Evolutionary conservation across 352 stramenopile species (phyloP).

Genomic region (Phytophthora sp.): DNA sequence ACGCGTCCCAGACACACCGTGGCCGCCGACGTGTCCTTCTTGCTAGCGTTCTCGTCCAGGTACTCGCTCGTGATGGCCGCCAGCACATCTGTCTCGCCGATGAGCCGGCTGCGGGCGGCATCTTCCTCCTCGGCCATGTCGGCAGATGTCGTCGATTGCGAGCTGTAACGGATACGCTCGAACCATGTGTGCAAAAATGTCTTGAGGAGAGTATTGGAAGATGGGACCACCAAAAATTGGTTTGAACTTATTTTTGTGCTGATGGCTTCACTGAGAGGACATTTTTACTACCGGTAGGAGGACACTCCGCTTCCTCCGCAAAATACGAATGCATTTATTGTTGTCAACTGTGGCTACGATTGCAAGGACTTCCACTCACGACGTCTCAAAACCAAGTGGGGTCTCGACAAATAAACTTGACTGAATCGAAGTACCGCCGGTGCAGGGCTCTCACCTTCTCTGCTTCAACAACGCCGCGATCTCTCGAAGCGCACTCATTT

Average conservation of each 20-base stretch:
- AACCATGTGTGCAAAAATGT: not conserved
- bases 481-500: slow-evolving; percentile 55
- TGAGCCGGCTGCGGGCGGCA: slow-evolving; percentile 42
- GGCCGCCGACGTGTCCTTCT: slow-evolving; percentile 63
- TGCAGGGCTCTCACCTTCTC: slow-evolving; percentile 4
- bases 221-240: no score
- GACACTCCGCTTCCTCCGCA: no score
- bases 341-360: not conserved
- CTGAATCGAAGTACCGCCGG: not conserved
- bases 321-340: not conserved
- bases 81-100: slow-evolving; percentile 80
- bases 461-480: slow-evolving; percentile 44
- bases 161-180: not conserved
- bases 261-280: no score
- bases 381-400: not conserved
- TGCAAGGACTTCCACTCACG: not conserved
- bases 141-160: slow-evolving; percentile 5
- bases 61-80: slow-evolving; percentile 79
- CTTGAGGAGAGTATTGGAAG: slow-evolving; percentile 2
- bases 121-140: slow-evolving; percentile 39
- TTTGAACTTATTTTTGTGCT: no score
- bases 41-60: slow-evolving; percentile 61
- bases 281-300: no score
- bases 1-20: slow-evolving; percentile 72
- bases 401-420: slow-evolving; percentile 17